Evolutionary conservation across 202 grass and related monocot genomes (phyloP).

Genomic region (Schoenoplectus triqueter): DNA sequence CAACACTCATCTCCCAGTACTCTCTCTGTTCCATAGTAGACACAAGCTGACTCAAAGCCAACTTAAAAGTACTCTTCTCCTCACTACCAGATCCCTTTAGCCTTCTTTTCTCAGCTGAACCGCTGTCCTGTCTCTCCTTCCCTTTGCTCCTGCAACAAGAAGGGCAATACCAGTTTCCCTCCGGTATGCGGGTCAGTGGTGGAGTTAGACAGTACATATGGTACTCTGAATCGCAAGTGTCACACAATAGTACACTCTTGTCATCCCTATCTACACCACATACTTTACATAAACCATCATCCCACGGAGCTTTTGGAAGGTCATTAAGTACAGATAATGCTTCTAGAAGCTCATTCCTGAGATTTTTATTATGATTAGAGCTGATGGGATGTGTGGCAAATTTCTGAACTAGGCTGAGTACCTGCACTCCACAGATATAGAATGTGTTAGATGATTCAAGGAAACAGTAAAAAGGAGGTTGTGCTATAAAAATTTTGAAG

Average conservation of each 20-base stretch:
- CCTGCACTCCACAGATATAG: constrained; percentile 55
- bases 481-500: constrained; percentile 26
- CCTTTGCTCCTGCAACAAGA: constrained; percentile 59
- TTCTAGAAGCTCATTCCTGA: constrained; percentile 62
- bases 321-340: constrained; percentile 59
- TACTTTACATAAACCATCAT: constrained; percentile 97
- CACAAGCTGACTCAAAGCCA: constrained; percentile 60
- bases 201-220: constrained; percentile 95
- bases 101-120: constrained; percentile 47
- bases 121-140: constrained; percentile 36
- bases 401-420: constrained; percentile 71
- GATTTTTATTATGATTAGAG: constrained; percentile 51
- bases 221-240: constrained; percentile 95
- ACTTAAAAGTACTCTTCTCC: constrained; percentile 61
- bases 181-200: constrained; percentile 81
- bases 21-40: constrained; percentile 82
- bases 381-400: constrained; percentile 53
- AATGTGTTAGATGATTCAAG: constrained; percentile 22
- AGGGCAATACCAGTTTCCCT: constrained; percentile 96
- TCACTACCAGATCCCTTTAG: constrained; percentile 50
- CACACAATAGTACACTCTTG: constrained; percentile 86
- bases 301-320: constrained; percentile 91
- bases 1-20: constrained; percentile 82
- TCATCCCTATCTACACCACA: constrained; percentile 95
- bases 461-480: constrained; percentile 29